These are phyloP conservation scores for Ustanciosporium gigantosporum DNA, from an alignment of 1,284 basidiomycete genomes.

Conservation along the genomic window DNA sequence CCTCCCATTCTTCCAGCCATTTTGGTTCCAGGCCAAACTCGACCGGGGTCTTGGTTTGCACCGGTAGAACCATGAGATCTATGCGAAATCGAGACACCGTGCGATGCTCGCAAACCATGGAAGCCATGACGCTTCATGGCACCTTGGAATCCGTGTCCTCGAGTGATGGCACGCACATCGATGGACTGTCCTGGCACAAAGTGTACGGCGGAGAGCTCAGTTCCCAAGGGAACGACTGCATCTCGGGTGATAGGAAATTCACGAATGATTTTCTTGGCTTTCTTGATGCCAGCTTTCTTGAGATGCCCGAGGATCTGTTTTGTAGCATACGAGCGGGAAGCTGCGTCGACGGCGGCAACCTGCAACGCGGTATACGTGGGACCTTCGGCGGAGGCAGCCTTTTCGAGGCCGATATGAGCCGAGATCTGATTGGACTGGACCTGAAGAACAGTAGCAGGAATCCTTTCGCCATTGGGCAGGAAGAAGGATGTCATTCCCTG, in stretches of 20 bases:
- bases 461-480: conserved; percentile 82
- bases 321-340: conserved; percentile 68
- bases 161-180: conserved; percentile 91
- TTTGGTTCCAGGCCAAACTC: conserved; percentile 94
- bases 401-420: conserved; percentile 37
- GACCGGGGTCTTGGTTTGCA: conserved; percentile 84
- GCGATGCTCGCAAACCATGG: conserved; percentile 85
- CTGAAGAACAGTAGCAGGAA: conserved; percentile 92
- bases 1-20: conserved; percentile 95
- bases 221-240: conserved; percentile 86
- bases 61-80: conserved; percentile 91
- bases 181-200: conserved; percentile 98
- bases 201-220: conserved; percentile 84
- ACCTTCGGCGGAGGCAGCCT: conserved; percentile 3
- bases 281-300: conserved; percentile 73
- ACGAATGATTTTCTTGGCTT: conserved; percentile 79
- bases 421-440: conserved; percentile 65
- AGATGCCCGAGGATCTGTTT: conserved; percentile 91
- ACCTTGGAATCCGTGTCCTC: conserved; percentile 94
- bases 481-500: conserved; percentile 93
- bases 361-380: conserved; percentile 54
- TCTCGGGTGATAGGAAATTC: conserved; percentile 89
- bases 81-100: conserved; percentile 95
- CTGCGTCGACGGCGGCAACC: conserved; percentile 65
- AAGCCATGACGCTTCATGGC: conserved; percentile 97